phyloP scores from a whole-genome alignment of 495 filamentous ascomycete genomes.

The Lasiosphaeria hispida region DNA sequence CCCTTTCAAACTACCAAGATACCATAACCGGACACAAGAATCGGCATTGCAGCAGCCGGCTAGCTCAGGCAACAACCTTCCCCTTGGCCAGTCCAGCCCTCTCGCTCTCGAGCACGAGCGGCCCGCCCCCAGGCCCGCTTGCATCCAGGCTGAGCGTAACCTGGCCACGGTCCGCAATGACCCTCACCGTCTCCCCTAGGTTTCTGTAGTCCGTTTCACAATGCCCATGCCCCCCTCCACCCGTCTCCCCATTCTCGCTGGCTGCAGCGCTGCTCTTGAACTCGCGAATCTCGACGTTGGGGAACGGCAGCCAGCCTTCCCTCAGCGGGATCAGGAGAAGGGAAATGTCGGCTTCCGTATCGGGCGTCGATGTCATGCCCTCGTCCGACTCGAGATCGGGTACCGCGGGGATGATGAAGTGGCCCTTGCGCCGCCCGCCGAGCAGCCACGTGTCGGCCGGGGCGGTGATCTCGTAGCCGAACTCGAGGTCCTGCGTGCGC shows the following conservation, averaged over 20 bases:
- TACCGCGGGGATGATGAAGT: constrained; percentile 61
- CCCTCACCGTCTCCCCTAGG: constrained; percentile 70
- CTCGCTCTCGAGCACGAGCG: constrained; percentile 61
- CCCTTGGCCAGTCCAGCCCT: constrained; percentile 35
- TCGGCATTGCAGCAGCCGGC: too few relatives aligned
- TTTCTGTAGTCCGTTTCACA: constrained; percentile 82
- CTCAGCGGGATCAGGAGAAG: constrained; percentile 76
- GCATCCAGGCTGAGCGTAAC: constrained; percentile 75
- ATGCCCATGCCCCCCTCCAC: constrained; percentile 24
- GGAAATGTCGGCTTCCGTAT: constrained; percentile 50
- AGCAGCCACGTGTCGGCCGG: constrained; percentile 78
- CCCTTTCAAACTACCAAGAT: too few relatives aligned
- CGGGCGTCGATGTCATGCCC: constrained; percentile 41
- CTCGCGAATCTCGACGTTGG: constrained; percentile 71
- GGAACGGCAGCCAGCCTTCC: constrained; percentile 72
- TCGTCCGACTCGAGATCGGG: constrained; percentile 31
- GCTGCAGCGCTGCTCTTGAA: constrained; percentile 31
- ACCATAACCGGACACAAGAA: too few relatives aligned
- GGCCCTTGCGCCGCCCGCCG: constrained; percentile 73
- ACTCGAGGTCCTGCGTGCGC: constrained; percentile 60
- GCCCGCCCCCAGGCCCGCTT: constrained; percentile 58
- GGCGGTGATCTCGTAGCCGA: constrained; percentile 79
- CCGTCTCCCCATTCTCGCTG: constrained; percentile 8
- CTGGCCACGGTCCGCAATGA: constrained; percentile 69
- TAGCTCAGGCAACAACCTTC: constrained; percentile 26